phyloP scores from a whole-genome alignment of 169 alveolate species.

The Eimeria acervulina region DNA sequence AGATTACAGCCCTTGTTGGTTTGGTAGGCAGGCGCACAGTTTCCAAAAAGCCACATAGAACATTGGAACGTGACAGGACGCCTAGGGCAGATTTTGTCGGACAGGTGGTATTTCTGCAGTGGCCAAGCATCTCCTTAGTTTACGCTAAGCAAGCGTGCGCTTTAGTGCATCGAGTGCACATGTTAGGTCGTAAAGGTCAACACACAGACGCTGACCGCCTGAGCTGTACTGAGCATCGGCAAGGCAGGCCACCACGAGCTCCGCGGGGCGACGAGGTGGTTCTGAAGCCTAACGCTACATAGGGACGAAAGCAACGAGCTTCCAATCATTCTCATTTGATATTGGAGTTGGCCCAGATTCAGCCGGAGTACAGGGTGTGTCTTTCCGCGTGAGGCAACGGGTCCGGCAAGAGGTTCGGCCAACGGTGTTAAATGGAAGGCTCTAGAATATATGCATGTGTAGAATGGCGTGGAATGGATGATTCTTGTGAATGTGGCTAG shows the following conservation, averaged over 20 bases:
- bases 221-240: neutral
- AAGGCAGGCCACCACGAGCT: neutral
- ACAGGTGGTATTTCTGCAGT: too few species aligned
- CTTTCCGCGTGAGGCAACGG: too few species aligned
- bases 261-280: neutral
- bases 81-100: too few species aligned
- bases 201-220: neutral
- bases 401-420: neutral
- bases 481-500: too few species aligned
- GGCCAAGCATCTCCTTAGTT: neutral
- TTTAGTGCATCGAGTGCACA: neutral
- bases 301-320: too few species aligned
- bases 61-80: neutral
- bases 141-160: neutral
- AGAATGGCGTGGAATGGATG: neutral
- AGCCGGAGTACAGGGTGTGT: too few species aligned
- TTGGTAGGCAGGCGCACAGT: neutral
- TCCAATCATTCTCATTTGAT: neutral
- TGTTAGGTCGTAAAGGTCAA: neutral
- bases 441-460: too few species aligned
- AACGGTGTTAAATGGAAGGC: neutral
- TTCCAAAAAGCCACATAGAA: neutral
- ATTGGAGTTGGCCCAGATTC: neutral
- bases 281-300: neutral
- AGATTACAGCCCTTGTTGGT: neutral